Evolutionary conservation across 352 stramenopile species (phyloP).

Genomic region (Globisporangium cederbergense): DNA sequence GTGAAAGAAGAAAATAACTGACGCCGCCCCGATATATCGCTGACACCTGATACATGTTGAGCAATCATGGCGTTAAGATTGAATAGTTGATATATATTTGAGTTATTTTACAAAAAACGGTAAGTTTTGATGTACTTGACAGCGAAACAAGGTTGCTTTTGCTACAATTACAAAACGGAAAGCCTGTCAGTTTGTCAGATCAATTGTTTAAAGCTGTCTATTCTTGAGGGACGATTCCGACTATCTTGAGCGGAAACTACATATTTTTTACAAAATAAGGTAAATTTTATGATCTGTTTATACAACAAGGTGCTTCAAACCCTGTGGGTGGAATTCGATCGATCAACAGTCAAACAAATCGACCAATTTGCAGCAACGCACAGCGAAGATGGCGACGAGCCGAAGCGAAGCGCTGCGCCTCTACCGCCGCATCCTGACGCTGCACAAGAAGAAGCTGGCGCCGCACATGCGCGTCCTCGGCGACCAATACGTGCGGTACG

Average conservation of each 20-base stretch:
- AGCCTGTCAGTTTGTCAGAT: no score
- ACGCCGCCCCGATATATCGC: background rate
- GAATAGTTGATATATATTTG: no score
- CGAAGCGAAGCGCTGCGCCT: constrained; percentile 53
- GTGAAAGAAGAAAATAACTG: background rate
- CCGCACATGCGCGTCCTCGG: constrained; percentile 81
- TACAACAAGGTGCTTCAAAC: background rate
- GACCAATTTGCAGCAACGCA: background rate
- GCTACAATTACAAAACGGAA: no score
- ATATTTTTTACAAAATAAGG: no score
- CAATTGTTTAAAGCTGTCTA: no score
- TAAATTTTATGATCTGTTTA: background rate
- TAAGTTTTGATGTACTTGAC: no score
- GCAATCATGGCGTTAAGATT: no score
- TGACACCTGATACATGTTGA: background rate
- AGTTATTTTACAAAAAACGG: no score
- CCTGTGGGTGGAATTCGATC: background rate
- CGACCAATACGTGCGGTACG: constrained; percentile 76
- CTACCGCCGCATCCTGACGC: constrained; percentile 76
- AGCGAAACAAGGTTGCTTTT: no score
- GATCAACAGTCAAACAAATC: background rate
- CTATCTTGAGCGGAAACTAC: no score
- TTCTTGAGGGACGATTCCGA: no score
- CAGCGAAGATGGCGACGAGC: constrained; percentile 22
- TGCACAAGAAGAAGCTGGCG: constrained; percentile 70